phyloP scores from a whole-genome alignment of 305 asterid genomes.

The Fraxinus sp. region DNA sequence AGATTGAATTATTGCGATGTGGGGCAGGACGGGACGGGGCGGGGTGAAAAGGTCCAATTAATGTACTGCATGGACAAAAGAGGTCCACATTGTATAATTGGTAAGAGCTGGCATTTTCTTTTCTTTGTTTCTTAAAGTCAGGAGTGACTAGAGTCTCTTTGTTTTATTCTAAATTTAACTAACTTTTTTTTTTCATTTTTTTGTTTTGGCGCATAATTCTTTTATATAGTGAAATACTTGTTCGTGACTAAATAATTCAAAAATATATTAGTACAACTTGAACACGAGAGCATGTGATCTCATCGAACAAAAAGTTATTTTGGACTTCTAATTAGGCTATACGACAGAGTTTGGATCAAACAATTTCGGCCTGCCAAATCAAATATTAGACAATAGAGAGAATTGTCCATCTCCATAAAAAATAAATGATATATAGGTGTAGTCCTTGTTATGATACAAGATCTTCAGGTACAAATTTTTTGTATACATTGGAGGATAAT shows the following conservation, averaged over 20 bases:
- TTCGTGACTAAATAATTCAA: not conserved
- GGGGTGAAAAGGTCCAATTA: not conserved
- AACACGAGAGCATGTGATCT: not conserved
- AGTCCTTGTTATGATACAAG: not conserved
- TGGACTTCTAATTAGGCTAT: not conserved
- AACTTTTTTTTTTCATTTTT: not conserved
- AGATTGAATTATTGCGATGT: not conserved
- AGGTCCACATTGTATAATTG: not conserved
- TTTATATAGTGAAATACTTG: not conserved
- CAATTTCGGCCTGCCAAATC: not conserved
- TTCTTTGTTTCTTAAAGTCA: not conserved
- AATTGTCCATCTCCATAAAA: too few relatives aligned
- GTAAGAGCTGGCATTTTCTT: not conserved
- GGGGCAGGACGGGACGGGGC: too few relatives aligned
- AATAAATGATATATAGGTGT: not conserved
- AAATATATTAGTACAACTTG: not conserved
- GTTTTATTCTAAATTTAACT: not conserved
- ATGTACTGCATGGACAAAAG: not conserved
- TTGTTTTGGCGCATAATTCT: not conserved
- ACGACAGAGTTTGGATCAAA: not conserved
- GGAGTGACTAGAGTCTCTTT: not conserved
- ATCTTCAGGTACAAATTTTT: not conserved
- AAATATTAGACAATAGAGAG: not conserved
- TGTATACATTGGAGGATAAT: not conserved
- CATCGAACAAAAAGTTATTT: not conserved